These are phyloP conservation scores for Candida boidinii DNA, from an alignment of 805 yeast species.

Conservation along the genomic window DNA sequence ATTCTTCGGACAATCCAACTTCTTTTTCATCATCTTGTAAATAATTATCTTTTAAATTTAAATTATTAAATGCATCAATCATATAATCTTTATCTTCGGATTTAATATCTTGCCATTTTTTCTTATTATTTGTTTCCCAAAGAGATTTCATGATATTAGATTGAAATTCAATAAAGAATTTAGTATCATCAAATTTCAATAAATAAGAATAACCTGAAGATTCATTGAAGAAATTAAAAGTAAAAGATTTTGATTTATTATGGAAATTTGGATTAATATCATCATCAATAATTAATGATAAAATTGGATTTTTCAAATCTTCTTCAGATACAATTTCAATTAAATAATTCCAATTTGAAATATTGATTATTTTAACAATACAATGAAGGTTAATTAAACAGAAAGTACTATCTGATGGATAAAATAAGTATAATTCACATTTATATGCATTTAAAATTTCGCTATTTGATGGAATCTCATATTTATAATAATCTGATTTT, in stretches of 20 bases:
- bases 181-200: constrained; percentile 38
- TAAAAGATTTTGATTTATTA: constrained; percentile 44
- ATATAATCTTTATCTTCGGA: constrained; percentile 47
- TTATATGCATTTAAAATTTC: constrained; percentile 13
- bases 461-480: no score
- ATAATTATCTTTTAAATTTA: constrained; percentile 28
- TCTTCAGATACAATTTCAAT: no score
- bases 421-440: constrained; percentile 45
- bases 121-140: constrained; percentile 53
- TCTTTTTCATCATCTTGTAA: constrained; percentile 25
- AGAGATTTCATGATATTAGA: constrained; percentile 37
- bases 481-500: no score
- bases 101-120: constrained; percentile 35
- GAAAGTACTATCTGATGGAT: constrained; percentile 41
- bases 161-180: constrained; percentile 44
- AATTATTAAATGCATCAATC: constrained; percentile 39
- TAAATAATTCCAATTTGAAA: constrained; percentile 40
- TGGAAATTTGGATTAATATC: constrained; percentile 62
- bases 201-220: constrained; percentile 50
- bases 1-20: constrained; percentile 9
- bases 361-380: constrained; percentile 31
- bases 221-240: constrained; percentile 49
- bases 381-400: constrained; percentile 28
- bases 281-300: constrained; percentile 35
- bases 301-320: constrained; percentile 18